Base-by-base conservation (phyloP, 1,284 basidiomycete species). In the Anthracocystis panici-leucophaei region DNA sequence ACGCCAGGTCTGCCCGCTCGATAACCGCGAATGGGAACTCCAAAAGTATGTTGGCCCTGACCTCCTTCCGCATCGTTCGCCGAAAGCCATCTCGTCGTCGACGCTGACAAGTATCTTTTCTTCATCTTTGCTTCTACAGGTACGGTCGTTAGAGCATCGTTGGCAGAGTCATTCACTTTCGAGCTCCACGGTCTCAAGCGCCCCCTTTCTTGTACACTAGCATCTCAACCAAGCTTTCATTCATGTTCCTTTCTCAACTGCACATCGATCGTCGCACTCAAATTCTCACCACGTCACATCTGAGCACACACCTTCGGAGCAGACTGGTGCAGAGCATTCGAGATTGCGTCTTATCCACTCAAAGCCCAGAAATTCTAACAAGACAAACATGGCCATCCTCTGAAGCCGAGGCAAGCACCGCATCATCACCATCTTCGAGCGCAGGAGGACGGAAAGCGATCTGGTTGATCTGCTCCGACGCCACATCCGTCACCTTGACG, bases 1-100 rank as follows among this genome's bases (percentile, higher is more conserved):
- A 20, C 90, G 97, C 78, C 97, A 98, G 87, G 97, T 99, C 49
- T 99, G 97, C 86, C 97, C 96, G 3, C 88, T 99, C 65, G 97
- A 99, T 87, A 99, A 99, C 87, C 90, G 93, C 84, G 87, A 86
- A 55, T 86, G 94, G 93, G 94, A 95, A 84, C 87, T 94, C 82
- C 94, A 96, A 87, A 95, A 94, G 92, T 94, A 86, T 76, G 91
- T 84, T 57, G 65, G 69, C 6, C n/a, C 27, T 10, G 14, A 23
- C 20, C 20, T 7, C n/a, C 21, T 14, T 23, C 10, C 0, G 45
- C 38, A 7, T 20, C 5, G 11, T 46, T 57, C 27, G 21, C 21
- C 8, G 11, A 1, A 20, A 6, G 14, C 5, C 35, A n/a, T 33
- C 14, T 40, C 35, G 20, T 10, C 35, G 3, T 10, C 11, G 40